phyloP scores from a whole-genome alignment of 495 filamentous ascomycete genomes.

The Neurospora tetraspora region DNA sequence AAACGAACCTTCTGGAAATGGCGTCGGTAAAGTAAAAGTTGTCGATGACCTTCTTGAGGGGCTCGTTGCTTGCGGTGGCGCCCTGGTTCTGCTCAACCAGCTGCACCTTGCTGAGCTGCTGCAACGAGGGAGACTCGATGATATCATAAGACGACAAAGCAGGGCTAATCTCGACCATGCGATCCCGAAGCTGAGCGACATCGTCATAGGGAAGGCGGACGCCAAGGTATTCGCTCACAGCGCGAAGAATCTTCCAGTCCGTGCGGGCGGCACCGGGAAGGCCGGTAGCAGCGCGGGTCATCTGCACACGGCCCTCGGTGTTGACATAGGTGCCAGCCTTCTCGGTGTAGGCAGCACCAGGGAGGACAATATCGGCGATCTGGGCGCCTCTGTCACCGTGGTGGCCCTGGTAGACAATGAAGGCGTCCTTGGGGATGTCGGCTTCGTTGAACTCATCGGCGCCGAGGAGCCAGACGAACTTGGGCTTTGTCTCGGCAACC shows the following conservation, averaged over 20 bases:
- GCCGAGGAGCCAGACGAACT: conserved; percentile 94
- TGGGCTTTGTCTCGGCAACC: conserved; percentile 73
- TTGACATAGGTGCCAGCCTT: conserved; percentile 96
- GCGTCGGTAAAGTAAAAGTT: conserved; percentile 97
- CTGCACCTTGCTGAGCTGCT: conserved; percentile 74
- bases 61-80: conserved; percentile 49
- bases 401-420: conserved; percentile 96
- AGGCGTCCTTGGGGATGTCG: conserved; percentile 87
- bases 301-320: conserved; percentile 91
- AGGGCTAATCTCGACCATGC: conserved; percentile 92
- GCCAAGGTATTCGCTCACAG: conserved; percentile 82
- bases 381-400: conserved; percentile 91
- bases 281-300: conserved; percentile 77
- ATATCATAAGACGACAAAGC: conserved; percentile 82
- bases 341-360: conserved; percentile 91
- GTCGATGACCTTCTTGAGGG: conserved; percentile 74
- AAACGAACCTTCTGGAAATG: conserved; percentile 77
- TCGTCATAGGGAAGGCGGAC: conserved; percentile 85
- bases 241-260: conserved; percentile 98
- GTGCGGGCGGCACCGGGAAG: conserved; percentile 81
- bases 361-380: conserved; percentile 87
- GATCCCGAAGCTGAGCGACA: conserved; percentile 72
- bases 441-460: conserved; percentile 76
- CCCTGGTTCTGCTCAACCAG: conserved; percentile 94
- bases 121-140: conserved; percentile 64